phyloP scores from a whole-genome alignment of 2,329 filamentous ascomycete genomes.

The Claviceps sp. region DNA sequence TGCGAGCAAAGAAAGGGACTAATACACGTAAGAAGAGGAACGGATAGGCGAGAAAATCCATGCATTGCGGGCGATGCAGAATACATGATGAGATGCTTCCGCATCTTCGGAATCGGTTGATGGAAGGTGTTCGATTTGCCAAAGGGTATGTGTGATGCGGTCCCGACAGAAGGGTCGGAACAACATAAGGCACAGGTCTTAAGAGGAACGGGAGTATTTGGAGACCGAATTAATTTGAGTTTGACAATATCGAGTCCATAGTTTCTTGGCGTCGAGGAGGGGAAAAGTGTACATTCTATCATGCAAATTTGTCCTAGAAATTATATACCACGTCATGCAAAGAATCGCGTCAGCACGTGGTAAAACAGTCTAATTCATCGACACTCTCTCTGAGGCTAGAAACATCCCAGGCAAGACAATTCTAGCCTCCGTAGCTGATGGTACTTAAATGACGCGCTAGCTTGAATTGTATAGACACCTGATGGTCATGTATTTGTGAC shows the following conservation, averaged over 20 bases:
- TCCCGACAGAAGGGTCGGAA: not conserved
- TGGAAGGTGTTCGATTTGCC: not conserved
- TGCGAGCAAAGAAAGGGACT: not conserved
- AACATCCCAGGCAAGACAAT: not conserved
- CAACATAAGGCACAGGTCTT: not conserved
- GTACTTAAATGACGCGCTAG: conserved; percentile 4
- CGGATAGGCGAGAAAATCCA: not conserved
- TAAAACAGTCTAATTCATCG: not conserved
- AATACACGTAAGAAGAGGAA: not conserved
- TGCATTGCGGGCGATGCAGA: not conserved
- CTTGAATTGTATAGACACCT: conserved; percentile 5
- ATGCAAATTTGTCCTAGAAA: not conserved
- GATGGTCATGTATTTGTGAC: conserved; percentile 4
- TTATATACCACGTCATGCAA: not conserved
- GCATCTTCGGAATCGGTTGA: not conserved
- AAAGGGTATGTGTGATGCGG: too few relatives aligned
- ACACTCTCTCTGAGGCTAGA: not conserved
- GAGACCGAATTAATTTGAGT: not conserved
- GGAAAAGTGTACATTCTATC: not conserved
- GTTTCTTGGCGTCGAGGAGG: not conserved
- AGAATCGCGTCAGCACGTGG: not conserved
- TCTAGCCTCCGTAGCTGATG: not conserved
- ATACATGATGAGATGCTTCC: not conserved
- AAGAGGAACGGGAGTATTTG: not conserved
- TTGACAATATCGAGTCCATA: not conserved